Percentiles rank a stretch among this genome's conserved stretches.
These are phyloP conservation scores for Sphaerostilbella broomeana DNA, from an alignment of 2,329 filamentous ascomycete genomes.

Conservation along the genomic window DNA sequence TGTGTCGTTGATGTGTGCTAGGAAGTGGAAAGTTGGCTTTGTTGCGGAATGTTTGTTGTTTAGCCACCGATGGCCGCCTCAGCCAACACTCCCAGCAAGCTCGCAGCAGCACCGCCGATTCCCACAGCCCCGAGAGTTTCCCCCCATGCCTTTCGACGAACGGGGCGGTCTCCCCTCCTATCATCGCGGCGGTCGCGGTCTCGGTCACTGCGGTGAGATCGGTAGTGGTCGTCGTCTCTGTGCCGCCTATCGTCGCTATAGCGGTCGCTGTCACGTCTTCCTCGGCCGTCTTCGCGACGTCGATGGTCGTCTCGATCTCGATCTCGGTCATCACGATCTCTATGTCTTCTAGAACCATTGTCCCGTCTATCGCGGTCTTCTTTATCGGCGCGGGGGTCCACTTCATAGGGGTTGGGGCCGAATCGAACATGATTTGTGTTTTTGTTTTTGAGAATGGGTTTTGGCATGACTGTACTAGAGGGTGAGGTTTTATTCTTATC, in stretches of 20 bases:
- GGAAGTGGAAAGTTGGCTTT: too few relatives aligned
- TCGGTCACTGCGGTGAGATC: conserved; percentile 28
- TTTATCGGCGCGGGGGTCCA: conserved; percentile 27
- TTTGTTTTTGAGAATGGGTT: conserved; percentile 56
- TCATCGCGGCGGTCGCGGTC: conserved; percentile 34
- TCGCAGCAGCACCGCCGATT: conserved; percentile 55
- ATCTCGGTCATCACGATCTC: conserved; percentile 25
- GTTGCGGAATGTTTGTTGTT: too few relatives aligned
- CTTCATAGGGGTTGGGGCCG: conserved; percentile 41
- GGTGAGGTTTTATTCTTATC: conserved; percentile 29
- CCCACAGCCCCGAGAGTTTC: conserved; percentile 52
- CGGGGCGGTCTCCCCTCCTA: conserved; percentile 29
- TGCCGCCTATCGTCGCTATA: conserved; percentile 4
- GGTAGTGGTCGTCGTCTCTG: conserved; percentile 17
- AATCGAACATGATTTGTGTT: conserved; percentile 52
- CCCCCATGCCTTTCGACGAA: conserved; percentile 42
- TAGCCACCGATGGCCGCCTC: conserved; percentile 46
- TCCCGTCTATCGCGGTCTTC: conserved; percentile 27
- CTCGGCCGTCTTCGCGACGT: conserved; percentile 3
- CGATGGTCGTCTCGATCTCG: conserved; percentile 1
- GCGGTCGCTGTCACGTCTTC: conserved; percentile 20
- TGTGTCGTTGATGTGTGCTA: too few relatives aligned
- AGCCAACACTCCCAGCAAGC: conserved; percentile 49
- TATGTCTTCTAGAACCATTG: conserved; percentile 15
- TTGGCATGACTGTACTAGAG: conserved; percentile 36